Evolutionary conservation across 148 eudicot species (phyloP).

Genomic region (Rhododendron henanense): DNA sequence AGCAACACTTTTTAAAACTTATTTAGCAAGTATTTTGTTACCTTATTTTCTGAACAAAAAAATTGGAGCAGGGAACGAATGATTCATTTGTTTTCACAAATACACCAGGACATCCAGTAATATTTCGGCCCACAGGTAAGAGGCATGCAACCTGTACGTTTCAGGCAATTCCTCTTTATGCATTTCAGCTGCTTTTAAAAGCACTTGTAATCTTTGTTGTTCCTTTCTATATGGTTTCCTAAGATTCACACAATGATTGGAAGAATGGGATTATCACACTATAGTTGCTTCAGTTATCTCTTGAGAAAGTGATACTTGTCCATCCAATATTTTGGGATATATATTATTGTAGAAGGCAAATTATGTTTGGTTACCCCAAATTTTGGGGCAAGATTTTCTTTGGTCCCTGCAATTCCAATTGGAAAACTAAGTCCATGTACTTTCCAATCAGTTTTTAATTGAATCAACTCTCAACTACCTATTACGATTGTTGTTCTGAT

Average conservation of each 20-base stretch:
- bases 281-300: not conserved
- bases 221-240: not conserved
- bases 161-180: not conserved
- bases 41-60: constrained; percentile 13
- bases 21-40: not conserved
- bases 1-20: constrained; percentile 8
- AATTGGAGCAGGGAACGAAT: constrained; percentile 61
- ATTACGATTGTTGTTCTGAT: not conserved
- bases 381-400: not conserved
- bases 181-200: not conserved
- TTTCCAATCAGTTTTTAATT: not conserved
- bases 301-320: not conserved
- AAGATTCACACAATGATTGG: not conserved
- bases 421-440: not conserved
- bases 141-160: not conserved
- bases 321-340: not conserved
- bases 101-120: constrained; percentile 51
- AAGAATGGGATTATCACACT: not conserved
- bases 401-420: not conserved
- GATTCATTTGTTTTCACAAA: constrained; percentile 78
- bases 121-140: constrained; percentile 83
- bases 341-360: not conserved
- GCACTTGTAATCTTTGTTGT: not conserved
- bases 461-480: not conserved
- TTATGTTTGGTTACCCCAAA: not conserved